phyloP scores from a whole-genome alignment of 331 rosid genomes.

The Pyracantha coccinea region DNA sequence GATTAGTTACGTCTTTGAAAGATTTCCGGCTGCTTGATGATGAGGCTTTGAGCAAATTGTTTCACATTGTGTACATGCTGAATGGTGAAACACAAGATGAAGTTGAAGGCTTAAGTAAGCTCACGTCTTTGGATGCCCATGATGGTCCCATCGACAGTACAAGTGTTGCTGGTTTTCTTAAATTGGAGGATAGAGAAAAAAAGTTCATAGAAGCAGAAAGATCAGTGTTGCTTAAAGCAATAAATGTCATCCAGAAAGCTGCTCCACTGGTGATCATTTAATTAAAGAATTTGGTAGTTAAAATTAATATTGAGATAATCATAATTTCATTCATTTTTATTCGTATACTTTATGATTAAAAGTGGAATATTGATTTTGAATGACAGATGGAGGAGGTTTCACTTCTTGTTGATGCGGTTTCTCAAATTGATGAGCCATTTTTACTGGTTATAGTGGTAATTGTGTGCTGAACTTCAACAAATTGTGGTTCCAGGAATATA shows the following conservation, averaged over 20 bases:
- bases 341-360: conserved; percentile 28
- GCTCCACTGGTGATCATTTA: conserved; percentile 99
- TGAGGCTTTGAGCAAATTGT: conserved; percentile 33
- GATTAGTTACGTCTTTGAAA: conserved; percentile 58
- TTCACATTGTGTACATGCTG: conserved; percentile 23
- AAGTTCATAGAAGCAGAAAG: conserved; percentile 61
- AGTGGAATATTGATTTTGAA: conserved; percentile 31
- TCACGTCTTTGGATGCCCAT: conserved; percentile 14
- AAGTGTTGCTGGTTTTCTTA: conserved; percentile 63
- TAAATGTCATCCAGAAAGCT: conserved; percentile 73
- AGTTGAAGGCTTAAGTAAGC: conserved; percentile 6
- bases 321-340: conserved; percentile 13
- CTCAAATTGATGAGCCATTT: conserved; percentile 97
- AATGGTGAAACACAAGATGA: conserved; percentile 21
- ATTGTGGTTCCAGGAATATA: conserved; percentile 96
- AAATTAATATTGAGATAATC: conserved; percentile 23
- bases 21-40: conserved; percentile 41
- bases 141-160: conserved; percentile 28
- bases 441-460: conserved; percentile 99
- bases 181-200: conserved; percentile 71
- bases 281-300: conserved; percentile 67
- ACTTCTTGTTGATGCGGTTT: conserved; percentile 81
- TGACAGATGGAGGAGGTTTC: conserved; percentile 99
- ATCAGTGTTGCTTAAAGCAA: conserved; percentile 57
- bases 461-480: conserved; percentile 98